Percentiles rank a stretch among this genome's conserved stretches.
phyloP scores from a whole-genome alignment of 108 stramenopile species.

The Cylindrotheca fusiformis region DNA sequence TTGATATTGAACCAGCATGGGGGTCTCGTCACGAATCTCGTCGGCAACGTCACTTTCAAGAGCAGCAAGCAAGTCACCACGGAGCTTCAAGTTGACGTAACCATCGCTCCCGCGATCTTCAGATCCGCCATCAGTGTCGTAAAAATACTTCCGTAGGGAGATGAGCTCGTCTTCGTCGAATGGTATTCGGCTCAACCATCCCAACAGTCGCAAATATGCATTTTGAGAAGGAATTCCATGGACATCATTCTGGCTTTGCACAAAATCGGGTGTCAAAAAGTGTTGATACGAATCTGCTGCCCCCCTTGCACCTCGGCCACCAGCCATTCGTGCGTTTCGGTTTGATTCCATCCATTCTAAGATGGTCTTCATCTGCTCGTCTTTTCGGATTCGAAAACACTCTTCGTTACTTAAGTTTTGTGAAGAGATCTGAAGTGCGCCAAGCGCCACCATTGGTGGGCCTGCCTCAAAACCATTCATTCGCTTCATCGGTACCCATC shows the following conservation, averaged over 20 bases:
- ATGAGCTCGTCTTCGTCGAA: conserved; percentile 87
- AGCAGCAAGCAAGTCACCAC: conserved; percentile 84
- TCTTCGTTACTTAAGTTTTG: conserved; percentile 79
- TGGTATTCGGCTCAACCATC: conserved; percentile 83
- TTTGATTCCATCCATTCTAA: conserved; percentile 82
- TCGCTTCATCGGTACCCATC: conserved; percentile 87
- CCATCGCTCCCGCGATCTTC: conserved; percentile 72
- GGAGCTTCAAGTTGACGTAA: conserved; percentile 68
- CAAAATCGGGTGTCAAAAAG: conserved; percentile 53
- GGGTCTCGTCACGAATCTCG: conserved; percentile 71
- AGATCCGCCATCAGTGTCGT: conserved; percentile 62
- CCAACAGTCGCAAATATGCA: conserved; percentile 80
- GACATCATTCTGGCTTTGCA: conserved; percentile 57
- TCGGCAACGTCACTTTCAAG: conserved; percentile 78
- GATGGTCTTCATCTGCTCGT: conserved; percentile 85
- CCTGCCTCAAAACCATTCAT: conserved; percentile 79
- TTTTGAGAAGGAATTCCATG: conserved; percentile 78
- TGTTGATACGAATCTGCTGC: conserved; percentile 23
- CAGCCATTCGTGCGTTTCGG: conserved; percentile 40
- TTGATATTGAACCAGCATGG: conserved; percentile 27
- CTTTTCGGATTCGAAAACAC: conserved; percentile 79
- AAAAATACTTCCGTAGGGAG: conserved; percentile 79
- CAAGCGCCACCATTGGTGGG: conserved; percentile 86
- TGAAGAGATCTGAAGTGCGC: conserved; percentile 61
- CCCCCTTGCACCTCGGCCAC: conserved; percentile 10